A percentile compares a stretch with the other conserved stretches of the same genome.
Conservation (phyloP, 345 rosid species). For the Eutrema japonicum region DNA sequence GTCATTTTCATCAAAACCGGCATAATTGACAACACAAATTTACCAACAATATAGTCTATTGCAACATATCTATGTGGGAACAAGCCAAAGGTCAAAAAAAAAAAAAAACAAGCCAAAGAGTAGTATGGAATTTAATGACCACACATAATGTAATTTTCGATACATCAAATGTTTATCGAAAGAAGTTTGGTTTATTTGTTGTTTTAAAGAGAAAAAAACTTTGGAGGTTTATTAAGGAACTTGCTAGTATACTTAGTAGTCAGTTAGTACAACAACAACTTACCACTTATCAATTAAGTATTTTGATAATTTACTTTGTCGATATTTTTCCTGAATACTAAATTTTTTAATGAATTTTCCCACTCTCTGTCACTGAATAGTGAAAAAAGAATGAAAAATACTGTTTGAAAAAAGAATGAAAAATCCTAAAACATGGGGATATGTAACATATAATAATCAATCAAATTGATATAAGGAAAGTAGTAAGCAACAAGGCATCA, state of each 20-base stretch:
- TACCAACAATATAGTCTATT: not conserved
- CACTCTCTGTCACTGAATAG: conserved; percentile 32
- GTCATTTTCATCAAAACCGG: not conserved
- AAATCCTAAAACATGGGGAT: conserved; percentile 31
- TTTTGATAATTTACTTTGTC: not conserved
- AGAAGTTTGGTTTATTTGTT: not conserved
- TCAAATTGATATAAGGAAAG: conserved; percentile 28
- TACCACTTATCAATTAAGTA: not conserved
- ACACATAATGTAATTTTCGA: not conserved
- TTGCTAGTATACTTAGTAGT: conserved; percentile 19
- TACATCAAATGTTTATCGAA: conserved; percentile 1
- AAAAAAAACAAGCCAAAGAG: not conserved
- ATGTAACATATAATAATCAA: not conserved
- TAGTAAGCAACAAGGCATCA: conserved; percentile 27
- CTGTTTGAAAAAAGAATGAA: conserved; percentile 18
- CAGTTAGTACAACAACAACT: not conserved
- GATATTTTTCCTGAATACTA: not conserved
- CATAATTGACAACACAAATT: not conserved
- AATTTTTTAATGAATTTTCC: not conserved
- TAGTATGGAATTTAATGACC: not conserved
- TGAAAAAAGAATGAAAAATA: conserved; percentile 37
- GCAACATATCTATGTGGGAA: not conserved
- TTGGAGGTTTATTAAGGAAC: not conserved
- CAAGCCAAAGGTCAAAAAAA: not conserved
- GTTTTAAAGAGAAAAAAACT: not conserved